Conservation (phyloP, 257 asterid genomes). For the Nicotiana otophora region DNA sequence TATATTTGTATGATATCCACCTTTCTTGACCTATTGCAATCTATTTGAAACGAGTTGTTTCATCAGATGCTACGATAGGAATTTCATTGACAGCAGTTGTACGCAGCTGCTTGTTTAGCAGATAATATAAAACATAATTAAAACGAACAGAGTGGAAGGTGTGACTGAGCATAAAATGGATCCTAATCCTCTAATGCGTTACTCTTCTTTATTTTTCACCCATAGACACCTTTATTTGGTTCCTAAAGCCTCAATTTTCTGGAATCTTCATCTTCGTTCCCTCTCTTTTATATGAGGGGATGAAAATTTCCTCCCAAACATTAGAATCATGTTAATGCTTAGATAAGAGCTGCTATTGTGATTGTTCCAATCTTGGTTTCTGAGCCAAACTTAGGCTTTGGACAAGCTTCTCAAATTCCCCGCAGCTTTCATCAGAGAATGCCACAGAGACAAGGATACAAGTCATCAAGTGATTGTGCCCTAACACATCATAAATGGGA, state of each 20-base stretch:
- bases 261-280: not conserved
- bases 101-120: not conserved
- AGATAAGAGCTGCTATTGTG: not conserved
- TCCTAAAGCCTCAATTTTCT: not conserved
- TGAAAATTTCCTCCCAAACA: not conserved
- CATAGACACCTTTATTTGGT: not conserved
- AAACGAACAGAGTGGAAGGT: not conserved
- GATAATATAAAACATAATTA: not conserved
- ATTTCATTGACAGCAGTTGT: not conserved
- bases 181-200: not conserved
- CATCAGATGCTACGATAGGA: not conserved
- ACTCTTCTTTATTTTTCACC: not conserved
- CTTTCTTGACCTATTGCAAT: not conserved
- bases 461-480: not conserved
- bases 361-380: conserved; percentile 1
- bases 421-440: not conserved
- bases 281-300: not conserved
- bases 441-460: not conserved
- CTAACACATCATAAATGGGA: not conserved
- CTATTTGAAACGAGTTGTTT: not conserved
- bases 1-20: not conserved
- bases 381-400: not conserved
- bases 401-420: not conserved
- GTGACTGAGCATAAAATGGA: not conserved
- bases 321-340: not conserved